Conservation (phyloP, 1,284 basidiomycete species). For the Meripilus lineatus region DNA sequence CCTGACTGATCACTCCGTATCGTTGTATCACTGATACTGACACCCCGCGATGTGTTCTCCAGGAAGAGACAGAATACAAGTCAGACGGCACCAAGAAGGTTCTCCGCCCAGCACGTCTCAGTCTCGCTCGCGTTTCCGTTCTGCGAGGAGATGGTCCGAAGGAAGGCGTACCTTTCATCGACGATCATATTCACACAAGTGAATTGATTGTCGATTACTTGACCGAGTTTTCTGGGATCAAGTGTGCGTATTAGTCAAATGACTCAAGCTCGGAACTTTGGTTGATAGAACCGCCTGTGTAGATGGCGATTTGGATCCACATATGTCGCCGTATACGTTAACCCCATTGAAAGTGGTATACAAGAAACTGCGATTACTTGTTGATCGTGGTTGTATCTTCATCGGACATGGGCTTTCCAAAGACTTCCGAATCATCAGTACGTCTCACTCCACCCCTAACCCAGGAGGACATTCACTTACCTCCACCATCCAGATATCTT, state of each 20-base stretch:
- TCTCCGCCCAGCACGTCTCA: constrained; percentile 85
- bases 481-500: constrained; percentile 69
- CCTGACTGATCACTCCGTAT: constrained; percentile 9
- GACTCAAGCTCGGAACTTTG: not conserved
- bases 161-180: constrained; percentile 90
- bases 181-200: constrained; percentile 96
- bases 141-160: constrained; percentile 79
- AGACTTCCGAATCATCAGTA: constrained; percentile 98
- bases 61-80: constrained; percentile 94
- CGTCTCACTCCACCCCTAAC: constrained; percentile 26
- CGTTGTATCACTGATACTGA: too few relatives aligned
- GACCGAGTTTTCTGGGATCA: constrained; percentile 95
- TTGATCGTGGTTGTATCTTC: constrained; percentile 95
- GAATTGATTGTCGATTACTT: constrained; percentile 95
- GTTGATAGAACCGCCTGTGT: constrained; percentile 4
- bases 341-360: constrained; percentile 96
- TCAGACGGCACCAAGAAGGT: constrained; percentile 95
- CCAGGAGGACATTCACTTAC: not conserved
- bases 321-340: constrained; percentile 79
- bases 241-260: constrained; percentile 51
- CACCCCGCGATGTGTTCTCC: not conserved
- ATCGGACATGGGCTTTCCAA: constrained; percentile 99
- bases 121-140: constrained; percentile 93
- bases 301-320: constrained; percentile 92
- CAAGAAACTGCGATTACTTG: constrained; percentile 93